Conservation (phyloP, 2,329 filamentous ascomycete genomes). For the Aspergillus alliaceus region DNA sequence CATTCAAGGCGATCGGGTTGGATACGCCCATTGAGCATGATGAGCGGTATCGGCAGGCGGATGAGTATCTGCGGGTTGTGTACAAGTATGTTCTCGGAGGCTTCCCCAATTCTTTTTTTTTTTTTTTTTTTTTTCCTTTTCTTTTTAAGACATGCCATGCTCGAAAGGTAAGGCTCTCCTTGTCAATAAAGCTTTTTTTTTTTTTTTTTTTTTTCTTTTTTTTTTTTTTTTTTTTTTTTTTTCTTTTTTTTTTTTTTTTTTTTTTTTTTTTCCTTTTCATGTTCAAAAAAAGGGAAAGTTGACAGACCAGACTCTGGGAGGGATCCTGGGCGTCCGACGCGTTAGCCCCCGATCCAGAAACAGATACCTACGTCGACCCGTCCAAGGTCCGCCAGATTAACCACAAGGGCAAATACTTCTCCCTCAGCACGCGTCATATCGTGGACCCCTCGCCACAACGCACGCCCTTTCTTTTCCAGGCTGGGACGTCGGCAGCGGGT, state of each 20-base stretch:
- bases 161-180: too few species aligned
- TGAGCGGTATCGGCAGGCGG: constrained; percentile 60
- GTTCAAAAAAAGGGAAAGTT: neutral
- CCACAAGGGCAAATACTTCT: constrained; percentile 58
- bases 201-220: too few species aligned
- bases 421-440: constrained; percentile 48
- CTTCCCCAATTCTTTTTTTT: too few species aligned
- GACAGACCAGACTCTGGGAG: constrained; percentile 49
- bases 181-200: too few species aligned
- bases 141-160: too few species aligned
- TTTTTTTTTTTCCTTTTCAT: too few species aligned
- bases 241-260: neutral
- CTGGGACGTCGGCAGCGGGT: constrained; percentile 58
- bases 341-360: constrained; percentile 53
- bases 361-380: constrained; percentile 59
- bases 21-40: constrained; percentile 61
- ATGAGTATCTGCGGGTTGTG: constrained; percentile 61
- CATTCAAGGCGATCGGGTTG: constrained; percentile 62
- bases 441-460: constrained; percentile 58
- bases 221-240: too few species aligned
- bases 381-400: constrained; percentile 61
- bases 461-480: constrained; percentile 32
- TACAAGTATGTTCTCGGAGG: constrained; percentile 63
- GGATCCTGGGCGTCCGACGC: constrained; percentile 60
- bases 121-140: too few species aligned